Conservation (phyloP, 73 alveolate species). For the Paramecium tetraurelia region DNA sequence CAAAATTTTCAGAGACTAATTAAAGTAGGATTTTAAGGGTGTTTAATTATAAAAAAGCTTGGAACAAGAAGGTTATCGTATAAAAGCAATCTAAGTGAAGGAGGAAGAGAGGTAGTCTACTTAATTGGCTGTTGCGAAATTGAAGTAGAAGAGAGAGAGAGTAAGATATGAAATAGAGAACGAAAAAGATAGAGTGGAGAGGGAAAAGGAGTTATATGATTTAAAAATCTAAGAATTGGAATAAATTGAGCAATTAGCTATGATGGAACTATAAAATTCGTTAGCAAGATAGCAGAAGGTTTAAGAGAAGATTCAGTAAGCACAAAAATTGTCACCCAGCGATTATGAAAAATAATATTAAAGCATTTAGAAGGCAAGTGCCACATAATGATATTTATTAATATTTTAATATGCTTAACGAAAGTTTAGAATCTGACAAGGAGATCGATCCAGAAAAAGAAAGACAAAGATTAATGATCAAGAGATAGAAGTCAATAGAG, state of each 20-base stretch:
- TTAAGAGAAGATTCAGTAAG: background rate
- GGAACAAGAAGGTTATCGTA: constrained; percentile 5
- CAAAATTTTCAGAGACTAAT: background rate
- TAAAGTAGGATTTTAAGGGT: background rate
- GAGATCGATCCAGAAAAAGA: constrained; percentile 26
- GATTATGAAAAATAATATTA: constrained; percentile 18
- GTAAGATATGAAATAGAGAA: background rate
- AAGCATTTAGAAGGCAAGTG: background rate
- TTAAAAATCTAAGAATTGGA: background rate
- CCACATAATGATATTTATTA: background rate
- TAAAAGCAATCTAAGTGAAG: background rate
- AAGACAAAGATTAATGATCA: background rate
- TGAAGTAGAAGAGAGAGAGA: constrained; percentile 9
- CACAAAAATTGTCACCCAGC: constrained; percentile 11
- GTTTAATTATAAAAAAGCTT: background rate
- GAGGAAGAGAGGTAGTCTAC: constrained; percentile 5
- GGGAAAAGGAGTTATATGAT: constrained; percentile 31
- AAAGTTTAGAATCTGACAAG: constrained; percentile 37
- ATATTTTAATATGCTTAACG: constrained; percentile 26
- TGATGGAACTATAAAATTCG: background rate
- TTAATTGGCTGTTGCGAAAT: background rate
- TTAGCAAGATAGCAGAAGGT: background rate
- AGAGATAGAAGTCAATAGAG: constrained; percentile 30
- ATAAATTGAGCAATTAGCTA: background rate
- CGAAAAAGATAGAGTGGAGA: background rate